These are phyloP conservation scores for Stygiomarasmius scandens DNA, from an alignment of 1,284 basidiomycete genomes.

Conservation along the genomic window DNA sequence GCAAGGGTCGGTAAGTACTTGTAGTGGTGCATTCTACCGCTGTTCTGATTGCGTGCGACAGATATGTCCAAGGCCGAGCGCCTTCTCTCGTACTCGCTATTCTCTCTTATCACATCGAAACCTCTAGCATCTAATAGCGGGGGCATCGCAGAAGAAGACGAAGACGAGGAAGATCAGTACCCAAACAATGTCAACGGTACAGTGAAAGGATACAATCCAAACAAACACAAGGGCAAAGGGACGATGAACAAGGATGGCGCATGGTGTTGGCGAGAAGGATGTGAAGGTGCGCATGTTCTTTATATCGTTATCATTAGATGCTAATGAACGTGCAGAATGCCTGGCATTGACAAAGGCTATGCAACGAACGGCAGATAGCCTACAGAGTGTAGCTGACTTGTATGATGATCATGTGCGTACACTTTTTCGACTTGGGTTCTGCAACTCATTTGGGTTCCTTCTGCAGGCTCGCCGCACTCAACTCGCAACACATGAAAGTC, in stretches of 20 bases:
- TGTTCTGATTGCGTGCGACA: slow-evolving; percentile 26
- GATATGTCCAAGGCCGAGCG: slow-evolving; percentile 78
- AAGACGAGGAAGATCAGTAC: slow-evolving; percentile 27
- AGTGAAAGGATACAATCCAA: slow-evolving; percentile 32
- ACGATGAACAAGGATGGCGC: slow-evolving; percentile 73
- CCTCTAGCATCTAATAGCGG: slow-evolving; percentile 43
- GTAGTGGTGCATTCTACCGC: not conserved
- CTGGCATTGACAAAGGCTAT: slow-evolving; percentile 76
- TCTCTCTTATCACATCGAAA: slow-evolving; percentile 71
- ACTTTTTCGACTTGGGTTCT: not conserved
- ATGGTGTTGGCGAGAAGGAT: slow-evolving; percentile 85
- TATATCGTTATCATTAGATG: not conserved
- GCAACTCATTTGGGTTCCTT: not conserved
- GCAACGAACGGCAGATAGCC: slow-evolving; percentile 74
- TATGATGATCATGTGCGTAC: slow-evolving; percentile 75
- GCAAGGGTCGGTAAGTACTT: slow-evolving; percentile 61
- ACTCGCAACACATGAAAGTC: slow-evolving; percentile 71
- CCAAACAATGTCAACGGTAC: not conserved
- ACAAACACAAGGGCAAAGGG: slow-evolving; percentile 42
- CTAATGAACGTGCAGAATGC: slow-evolving; percentile 53
- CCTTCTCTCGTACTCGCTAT: slow-evolving; percentile 66
- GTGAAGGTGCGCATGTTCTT: slow-evolving; percentile 48
- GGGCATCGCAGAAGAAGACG: slow-evolving; percentile 49
- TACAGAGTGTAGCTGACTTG: slow-evolving; percentile 76
- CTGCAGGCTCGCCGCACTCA: slow-evolving; percentile 69